Percentiles rank a stretch among this genome's conserved stretches.
Evolutionary conservation across 768 basidiomycete genomes (phyloP).

Genomic region (Pholiota molesta): DNA sequence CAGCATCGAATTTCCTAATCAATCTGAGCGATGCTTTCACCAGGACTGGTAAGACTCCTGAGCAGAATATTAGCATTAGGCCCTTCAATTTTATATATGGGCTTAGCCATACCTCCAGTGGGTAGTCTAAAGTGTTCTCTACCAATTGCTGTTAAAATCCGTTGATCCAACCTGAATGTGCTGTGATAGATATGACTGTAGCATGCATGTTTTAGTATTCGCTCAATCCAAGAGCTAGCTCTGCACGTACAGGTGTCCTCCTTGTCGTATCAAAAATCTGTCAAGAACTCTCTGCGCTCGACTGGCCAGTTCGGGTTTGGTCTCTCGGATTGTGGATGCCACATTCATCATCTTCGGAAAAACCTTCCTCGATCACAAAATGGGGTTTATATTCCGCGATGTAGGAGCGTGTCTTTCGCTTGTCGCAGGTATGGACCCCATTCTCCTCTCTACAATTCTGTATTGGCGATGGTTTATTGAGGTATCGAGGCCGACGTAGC

Average conservation of each 20-base stretch:
- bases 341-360: constrained; percentile 68
- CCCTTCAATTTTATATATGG: background rate
- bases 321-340: constrained; percentile 62
- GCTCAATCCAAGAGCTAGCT: background rate
- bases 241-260: constrained; percentile 46
- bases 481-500: background rate
- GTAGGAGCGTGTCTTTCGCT: constrained; percentile 50
- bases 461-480: background rate
- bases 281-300: constrained; percentile 59
- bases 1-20: background rate
- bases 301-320: constrained; percentile 40
- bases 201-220: background rate
- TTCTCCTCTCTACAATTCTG: constrained; percentile 72
- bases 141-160: constrained; percentile 53
- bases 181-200: constrained; percentile 67
- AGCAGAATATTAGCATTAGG: background rate
- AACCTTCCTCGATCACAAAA: constrained; percentile 56
- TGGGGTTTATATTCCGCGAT: constrained; percentile 52
- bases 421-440: constrained; percentile 74
- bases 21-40: background rate
- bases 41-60: background rate
- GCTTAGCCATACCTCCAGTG: constrained; percentile 57
- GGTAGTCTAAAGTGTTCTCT: constrained; percentile 50
- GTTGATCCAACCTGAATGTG: constrained; percentile 65
- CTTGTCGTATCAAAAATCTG: constrained; percentile 49